A percentile compares a stretch with the other conserved stretches of the same genome.
Conservation (phyloP, 768 basidiomycete genomes). For the Tylopilus vinaceipallidus region DNA sequence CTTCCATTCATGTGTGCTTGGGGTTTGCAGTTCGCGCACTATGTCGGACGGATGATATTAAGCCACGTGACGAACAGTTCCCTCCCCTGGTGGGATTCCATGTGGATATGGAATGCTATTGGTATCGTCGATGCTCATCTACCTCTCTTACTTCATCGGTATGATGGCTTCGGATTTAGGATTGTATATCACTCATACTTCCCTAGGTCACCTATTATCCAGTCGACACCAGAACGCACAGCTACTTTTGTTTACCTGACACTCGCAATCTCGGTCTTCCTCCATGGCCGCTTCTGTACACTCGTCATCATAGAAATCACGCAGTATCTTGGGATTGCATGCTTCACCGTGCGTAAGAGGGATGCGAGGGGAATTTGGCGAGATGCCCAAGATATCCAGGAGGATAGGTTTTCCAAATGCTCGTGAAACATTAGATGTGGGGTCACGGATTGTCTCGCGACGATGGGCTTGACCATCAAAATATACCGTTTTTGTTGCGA, state of each 20-base stretch:
- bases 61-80: slow-evolving; percentile 83
- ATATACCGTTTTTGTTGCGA: not conserved
- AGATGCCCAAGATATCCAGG: slow-evolving; percentile 29
- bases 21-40: slow-evolving; percentile 89
- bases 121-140: slow-evolving; percentile 84
- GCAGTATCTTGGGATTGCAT: slow-evolving; percentile 89
- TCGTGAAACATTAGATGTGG: slow-evolving; percentile 7
- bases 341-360: slow-evolving; percentile 89
- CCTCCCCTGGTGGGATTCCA: slow-evolving; percentile 85
- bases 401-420: slow-evolving; percentile 24
- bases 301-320: slow-evolving; percentile 89
- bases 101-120: slow-evolving; percentile 80
- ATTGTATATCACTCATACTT: not conserved
- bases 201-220: slow-evolving; percentile 68
- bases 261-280: slow-evolving; percentile 61
- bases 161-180: slow-evolving; percentile 22
- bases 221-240: slow-evolving; percentile 58
- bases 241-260: slow-evolving; percentile 73
- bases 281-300: slow-evolving; percentile 75
- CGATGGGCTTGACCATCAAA: not conserved
- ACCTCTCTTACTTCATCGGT: slow-evolving; percentile 66
- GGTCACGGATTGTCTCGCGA: not conserved
- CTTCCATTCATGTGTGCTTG: slow-evolving; percentile 89
- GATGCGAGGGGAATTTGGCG: slow-evolving; percentile 67
- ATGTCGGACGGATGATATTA: slow-evolving; percentile 90